Evolutionary conservation across 352 stramenopile genomes (phyloP), one percentile per base, ranked within the genome.

Genomic region (Globisporangium echinulatum): DNA sequence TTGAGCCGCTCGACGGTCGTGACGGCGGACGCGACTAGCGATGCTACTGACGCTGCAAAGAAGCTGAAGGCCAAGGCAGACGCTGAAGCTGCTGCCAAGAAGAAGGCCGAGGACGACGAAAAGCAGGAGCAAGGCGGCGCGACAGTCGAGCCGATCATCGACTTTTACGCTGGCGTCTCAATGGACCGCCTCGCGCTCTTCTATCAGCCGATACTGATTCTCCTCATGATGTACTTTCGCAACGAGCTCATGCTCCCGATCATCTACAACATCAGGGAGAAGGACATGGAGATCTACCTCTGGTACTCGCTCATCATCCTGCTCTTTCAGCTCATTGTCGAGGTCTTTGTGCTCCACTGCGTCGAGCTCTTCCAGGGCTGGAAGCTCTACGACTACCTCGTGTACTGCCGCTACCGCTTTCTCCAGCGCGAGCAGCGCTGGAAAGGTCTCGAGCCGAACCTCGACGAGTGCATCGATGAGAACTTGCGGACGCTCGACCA

Each of bases 331-430:
- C 76, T 98, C 15, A 75, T 97, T 36, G 78, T 79, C 7, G 96
- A 99, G 65, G 84, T 98, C 5, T 97, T 99, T 63, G 87, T 98
- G 42, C 86, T 98, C 38, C 93, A 97, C 64, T 79, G 93, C 5
- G 79, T 98, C n/a, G 96, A 99, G 74, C 85, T 98, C 17, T 98
- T 98, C 65, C 90, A 98, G 62, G 96, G 95, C 43, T 99, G 96
- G 96, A 98, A 99, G 68, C 94, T 98, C 6, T 98, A 98, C 59
- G 96, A 99, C 62, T 99, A 99, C 55, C 79, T 99, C 7, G 86
- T 98, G 14, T 99, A 98, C 66, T 97, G 89, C 19, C 85, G 88
- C 6, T 98, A 98, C 60, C 83, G 94, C 14, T 99, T 98, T 69
- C 67, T 97, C 9, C 95, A 99, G 71, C 87, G 96, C 15, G 96